phyloP scores from a whole-genome alignment of 495 filamentous ascomycete genomes.

The Aspergillus cavernicola region DNA sequence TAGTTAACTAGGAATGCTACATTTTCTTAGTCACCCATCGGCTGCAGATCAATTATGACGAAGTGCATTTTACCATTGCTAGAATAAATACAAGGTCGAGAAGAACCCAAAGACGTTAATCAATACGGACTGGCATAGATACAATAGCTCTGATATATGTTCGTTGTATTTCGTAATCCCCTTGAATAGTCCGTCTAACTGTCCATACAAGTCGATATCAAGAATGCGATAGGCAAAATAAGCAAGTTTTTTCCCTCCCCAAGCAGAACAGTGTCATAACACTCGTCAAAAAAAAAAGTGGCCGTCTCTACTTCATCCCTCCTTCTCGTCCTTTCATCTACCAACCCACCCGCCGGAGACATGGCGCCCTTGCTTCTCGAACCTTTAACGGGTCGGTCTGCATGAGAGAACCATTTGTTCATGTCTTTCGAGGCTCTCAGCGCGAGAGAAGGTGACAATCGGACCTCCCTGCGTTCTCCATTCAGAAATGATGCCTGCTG shows the following conservation, averaged over 20 bases:
- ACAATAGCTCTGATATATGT: slow-evolving; percentile 7
- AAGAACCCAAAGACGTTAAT: no score
- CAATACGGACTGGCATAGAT: no score
- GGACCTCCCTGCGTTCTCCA: slow-evolving; percentile 27
- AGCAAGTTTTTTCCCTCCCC: slow-evolving; percentile 21
- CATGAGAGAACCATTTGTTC: slow-evolving; percentile 8
- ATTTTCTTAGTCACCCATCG: background rate
- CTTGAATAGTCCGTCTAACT: slow-evolving; percentile 30
- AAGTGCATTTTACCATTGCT: no score
- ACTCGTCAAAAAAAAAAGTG: slow-evolving; percentile 35
- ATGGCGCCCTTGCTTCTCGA: slow-evolving; percentile 8
- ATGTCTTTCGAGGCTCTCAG: slow-evolving; percentile 5
- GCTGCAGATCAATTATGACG: slow-evolving; percentile 1
- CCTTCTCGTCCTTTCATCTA: slow-evolving; percentile 10
- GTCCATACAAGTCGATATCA: slow-evolving; percentile 29
- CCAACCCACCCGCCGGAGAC: slow-evolving; percentile 12
- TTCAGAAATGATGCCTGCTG: slow-evolving; percentile 27
- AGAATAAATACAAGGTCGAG: no score
- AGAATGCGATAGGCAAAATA: slow-evolving; percentile 19
- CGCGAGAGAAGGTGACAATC: slow-evolving; percentile 15
- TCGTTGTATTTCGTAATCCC: slow-evolving; percentile 25
- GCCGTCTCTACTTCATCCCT: slow-evolving; percentile 24
- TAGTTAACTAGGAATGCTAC: no score
- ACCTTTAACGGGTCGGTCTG: slow-evolving; percentile 4
- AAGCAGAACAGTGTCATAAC: slow-evolving; percentile 38